Evolutionary conservation across 177 flowering plant species (phyloP).

Genomic region (Vitis hybrid): DNA sequence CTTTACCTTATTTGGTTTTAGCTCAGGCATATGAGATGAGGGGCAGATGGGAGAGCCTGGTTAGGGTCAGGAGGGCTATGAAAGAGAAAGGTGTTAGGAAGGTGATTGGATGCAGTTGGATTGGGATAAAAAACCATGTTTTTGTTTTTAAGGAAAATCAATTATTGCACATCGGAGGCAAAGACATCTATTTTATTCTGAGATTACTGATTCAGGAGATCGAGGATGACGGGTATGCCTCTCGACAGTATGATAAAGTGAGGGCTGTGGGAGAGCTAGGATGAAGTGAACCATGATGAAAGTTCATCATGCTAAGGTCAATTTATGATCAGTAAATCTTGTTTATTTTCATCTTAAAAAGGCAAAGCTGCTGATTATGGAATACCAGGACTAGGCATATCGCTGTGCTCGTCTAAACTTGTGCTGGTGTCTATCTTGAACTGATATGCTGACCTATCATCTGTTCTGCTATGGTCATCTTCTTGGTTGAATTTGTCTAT

Average conservation of each 20-base stretch:
- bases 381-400: too few relatives aligned
- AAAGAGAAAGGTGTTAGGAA: slow-evolving; percentile 29
- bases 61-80: slow-evolving; percentile 45
- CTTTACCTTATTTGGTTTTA: slow-evolving; percentile 51
- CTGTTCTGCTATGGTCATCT: too few relatives aligned
- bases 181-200: slow-evolving; percentile 29
- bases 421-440: too few relatives aligned
- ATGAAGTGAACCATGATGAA: neutral
- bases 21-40: slow-evolving; percentile 43
- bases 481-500: too few relatives aligned
- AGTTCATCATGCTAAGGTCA: too few relatives aligned
- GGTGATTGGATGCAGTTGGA: slow-evolving; percentile 50
- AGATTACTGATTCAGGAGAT: slow-evolving; percentile 37
- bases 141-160: slow-evolving; percentile 36
- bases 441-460: too few relatives aligned
- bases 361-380: too few relatives aligned
- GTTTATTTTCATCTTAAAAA: too few relatives aligned
- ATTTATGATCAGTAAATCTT: too few relatives aligned
- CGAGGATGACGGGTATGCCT: slow-evolving; percentile 16
- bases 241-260: slow-evolving; percentile 8
- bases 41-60: slow-evolving; percentile 62
- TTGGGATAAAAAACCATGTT: slow-evolving; percentile 39
- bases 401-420: too few relatives aligned
- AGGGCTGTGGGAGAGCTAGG: slow-evolving; percentile 13
- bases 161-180: slow-evolving; percentile 34